Evolutionary conservation across 768 basidiomycete species (phyloP), one percentile per base, ranked within the genome.

Genomic region (Chalciporus sphaerocephalus): DNA sequence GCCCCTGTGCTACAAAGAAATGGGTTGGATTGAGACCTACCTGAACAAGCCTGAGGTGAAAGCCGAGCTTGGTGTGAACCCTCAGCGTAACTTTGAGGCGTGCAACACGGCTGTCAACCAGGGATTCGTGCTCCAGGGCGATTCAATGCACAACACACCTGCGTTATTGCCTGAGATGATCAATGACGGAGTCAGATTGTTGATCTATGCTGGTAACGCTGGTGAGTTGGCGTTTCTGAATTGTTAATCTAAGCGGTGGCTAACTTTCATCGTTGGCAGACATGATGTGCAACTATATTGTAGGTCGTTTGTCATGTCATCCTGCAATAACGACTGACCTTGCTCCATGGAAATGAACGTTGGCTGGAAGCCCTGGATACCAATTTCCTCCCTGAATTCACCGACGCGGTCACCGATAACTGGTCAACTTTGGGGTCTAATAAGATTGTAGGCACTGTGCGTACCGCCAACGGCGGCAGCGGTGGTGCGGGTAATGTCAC

Each of bases 151-250:
- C 60, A 86, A 96, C 64, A 82, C 83, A 24, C 87, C 91, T 0
- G 65, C 69, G 24, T 74, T 96, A 9, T 72, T 98, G 9, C 85
- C 89, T 2, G 82, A 87, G 34, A 73, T 99, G 28, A 71, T 99
- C 36, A 77, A 92, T 40, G 79, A 82, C 30, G 94, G 92, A 5
- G 74, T 99, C 28, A 72, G 90, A 44, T 67, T 99, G 35, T 69
- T 97, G 23, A 81, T 97, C 34, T 98, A 96, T 59, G 92, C 93
- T 48, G 93, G 88, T 16, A 85, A 87, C 52, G 87, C 88, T 57
- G 73, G 86, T 85, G 53, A 50, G 79, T 72, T 16, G 22, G 15
- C 15, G 3, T 18, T 5, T 30, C 9, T 18, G 18, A 11, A 23
- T 34, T 12, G 7, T 28, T 7, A 44, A 5, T 47, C 16, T 49